phyloP scores from a whole-genome alignment of 2,329 filamentous ascomycete species.

The Onygenales sp. region DNA sequence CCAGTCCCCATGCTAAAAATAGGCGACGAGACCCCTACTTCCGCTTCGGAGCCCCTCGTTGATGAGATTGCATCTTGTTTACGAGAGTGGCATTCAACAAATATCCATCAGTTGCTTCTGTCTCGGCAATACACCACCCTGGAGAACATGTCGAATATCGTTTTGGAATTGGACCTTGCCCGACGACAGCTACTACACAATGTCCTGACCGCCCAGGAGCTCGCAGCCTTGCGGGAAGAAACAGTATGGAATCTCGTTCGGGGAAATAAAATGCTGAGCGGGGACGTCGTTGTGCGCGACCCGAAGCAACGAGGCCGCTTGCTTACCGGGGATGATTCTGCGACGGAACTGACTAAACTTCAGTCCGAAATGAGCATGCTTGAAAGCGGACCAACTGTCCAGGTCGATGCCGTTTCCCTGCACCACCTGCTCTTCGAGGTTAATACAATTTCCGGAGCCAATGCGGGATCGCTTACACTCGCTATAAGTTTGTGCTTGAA shows the following conservation, averaged over 20 bases:
- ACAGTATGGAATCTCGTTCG: constrained; percentile 92
- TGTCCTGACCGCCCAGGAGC: constrained; percentile 79
- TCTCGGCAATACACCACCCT: constrained; percentile 70
- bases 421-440: constrained; percentile 80
- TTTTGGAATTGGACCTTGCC: constrained; percentile 73
- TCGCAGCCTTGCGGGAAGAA: constrained; percentile 68
- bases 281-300: constrained; percentile 90
- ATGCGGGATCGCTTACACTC: constrained; percentile 65
- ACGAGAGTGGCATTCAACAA: constrained; percentile 96
- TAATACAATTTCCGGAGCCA: constrained; percentile 67
- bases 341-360: constrained; percentile 79
- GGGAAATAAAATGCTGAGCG: constrained; percentile 88
- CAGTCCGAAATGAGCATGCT: constrained; percentile 95
- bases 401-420: constrained; percentile 58
- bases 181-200: constrained; percentile 88
- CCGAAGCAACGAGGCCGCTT: constrained; percentile 74
- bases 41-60: constrained; percentile 77
- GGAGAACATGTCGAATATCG: constrained; percentile 70
- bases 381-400: constrained; percentile 64
- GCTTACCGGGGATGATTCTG: constrained; percentile 84
- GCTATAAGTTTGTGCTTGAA: constrained; percentile 71
- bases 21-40: constrained; percentile 91
- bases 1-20: constrained; percentile 97
- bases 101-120: constrained; percentile 83
- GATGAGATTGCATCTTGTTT: constrained; percentile 97